phyloP scores from a whole-genome alignment of 108 stramenopile genomes.

The Stephanodiscus minutulus region DNA sequence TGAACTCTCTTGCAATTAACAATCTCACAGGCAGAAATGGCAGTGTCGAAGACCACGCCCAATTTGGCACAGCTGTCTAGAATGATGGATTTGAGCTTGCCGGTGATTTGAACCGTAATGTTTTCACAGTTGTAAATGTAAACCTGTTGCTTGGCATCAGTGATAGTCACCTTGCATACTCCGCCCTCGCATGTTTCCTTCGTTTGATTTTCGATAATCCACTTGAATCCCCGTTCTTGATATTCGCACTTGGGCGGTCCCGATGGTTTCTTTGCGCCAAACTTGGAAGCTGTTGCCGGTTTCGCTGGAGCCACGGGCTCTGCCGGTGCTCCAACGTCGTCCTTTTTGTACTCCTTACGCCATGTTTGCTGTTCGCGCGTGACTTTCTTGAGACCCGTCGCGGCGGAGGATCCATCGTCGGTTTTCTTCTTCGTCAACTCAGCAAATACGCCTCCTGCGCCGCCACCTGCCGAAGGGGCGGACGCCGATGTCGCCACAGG shows the following conservation, averaged over 20 bases:
- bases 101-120: constrained; percentile 88
- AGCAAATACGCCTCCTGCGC: constrained; percentile 61
- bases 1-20: constrained; percentile 94
- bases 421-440: constrained; percentile 73
- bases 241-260: constrained; percentile 90
- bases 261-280: constrained; percentile 52
- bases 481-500: constrained; percentile 11
- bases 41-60: constrained; percentile 86
- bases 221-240: constrained; percentile 88
- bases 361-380: constrained; percentile 95
- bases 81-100: constrained; percentile 92
- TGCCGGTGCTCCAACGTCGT: constrained; percentile 9
- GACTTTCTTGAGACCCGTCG: constrained; percentile 93
- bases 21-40: constrained; percentile 89
- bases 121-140: constrained; percentile 89
- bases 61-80: constrained; percentile 87
- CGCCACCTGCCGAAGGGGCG: constrained; percentile 44
- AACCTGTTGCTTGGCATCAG: constrained; percentile 90
- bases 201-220: constrained; percentile 95
- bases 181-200: constrained; percentile 69
- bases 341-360: constrained; percentile 89
- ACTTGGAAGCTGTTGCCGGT: constrained; percentile 21
- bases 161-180: constrained; percentile 77
- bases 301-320: constrained; percentile 2
- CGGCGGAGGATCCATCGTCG: constrained; percentile 80